Evolutionary conservation across 257 asterid genomes (phyloP).

Genomic region (Penstemon newberryi): DNA sequence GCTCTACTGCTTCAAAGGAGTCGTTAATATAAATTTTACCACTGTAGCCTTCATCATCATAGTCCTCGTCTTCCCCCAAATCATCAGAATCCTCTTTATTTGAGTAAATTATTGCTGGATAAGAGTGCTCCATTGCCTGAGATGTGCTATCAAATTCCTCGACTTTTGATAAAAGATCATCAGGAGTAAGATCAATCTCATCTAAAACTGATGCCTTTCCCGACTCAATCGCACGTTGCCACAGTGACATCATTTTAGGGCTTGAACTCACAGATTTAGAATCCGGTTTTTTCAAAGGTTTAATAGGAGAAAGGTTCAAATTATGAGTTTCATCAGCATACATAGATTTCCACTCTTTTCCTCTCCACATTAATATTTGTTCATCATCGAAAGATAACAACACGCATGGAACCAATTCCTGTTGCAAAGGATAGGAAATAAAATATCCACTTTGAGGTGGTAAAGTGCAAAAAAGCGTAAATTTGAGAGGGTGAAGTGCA

Average conservation of each 20-base stretch:
- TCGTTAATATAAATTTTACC: conserved; percentile 35
- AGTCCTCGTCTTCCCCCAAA: conserved; percentile 32
- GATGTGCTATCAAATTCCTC: conserved; percentile 69
- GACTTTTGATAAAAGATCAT: conserved; percentile 68
- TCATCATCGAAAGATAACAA: conserved; percentile 86
- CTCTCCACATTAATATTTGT: conserved; percentile 94
- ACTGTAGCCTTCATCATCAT: conserved; percentile 27
- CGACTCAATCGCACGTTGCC: conserved; percentile 68
- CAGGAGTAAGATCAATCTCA: conserved; percentile 59
- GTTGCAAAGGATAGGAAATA: conserved; percentile 26
- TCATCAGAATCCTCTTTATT: conserved; percentile 25
- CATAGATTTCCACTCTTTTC: conserved; percentile 82
- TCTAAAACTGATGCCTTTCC: conserved; percentile 74
- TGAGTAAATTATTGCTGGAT: conserved; percentile 59
- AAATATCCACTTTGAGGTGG: neutral
- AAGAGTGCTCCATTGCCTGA: conserved; percentile 71
- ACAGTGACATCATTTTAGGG: conserved; percentile 75
- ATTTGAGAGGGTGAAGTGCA: neutral
- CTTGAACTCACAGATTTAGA: conserved; percentile 41
- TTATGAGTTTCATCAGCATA: conserved; percentile 40
- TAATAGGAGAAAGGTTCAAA: conserved; percentile 28
- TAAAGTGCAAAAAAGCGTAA: neutral
- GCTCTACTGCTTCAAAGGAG: conserved; percentile 46
- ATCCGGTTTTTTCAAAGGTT: conserved; percentile 28
- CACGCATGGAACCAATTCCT: conserved; percentile 97